These are phyloP conservation scores for Thielaviopsis populi DNA, from an alignment of 2,329 filamentous ascomycete species.

Conservation along the genomic window DNA sequence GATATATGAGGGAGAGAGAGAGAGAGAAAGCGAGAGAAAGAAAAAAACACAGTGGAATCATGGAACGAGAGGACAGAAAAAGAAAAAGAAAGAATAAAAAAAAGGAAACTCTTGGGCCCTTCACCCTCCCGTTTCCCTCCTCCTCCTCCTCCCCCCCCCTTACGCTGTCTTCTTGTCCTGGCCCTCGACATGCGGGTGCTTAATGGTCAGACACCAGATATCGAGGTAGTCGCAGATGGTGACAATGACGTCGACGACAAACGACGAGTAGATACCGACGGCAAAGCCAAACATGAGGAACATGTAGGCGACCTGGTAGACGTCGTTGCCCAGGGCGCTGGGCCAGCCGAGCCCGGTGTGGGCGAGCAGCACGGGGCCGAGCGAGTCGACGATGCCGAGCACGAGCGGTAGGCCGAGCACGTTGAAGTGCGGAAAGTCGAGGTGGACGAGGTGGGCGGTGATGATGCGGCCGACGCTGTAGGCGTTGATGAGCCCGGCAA, in stretches of 20 bases:
- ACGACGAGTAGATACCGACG: conserved; percentile 88
- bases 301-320: conserved; percentile 85
- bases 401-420: conserved; percentile 64
- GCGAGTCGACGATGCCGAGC: conserved; percentile 63
- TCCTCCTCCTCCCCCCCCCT: neutral
- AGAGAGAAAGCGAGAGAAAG: no score
- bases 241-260: conserved; percentile 92
- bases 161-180: conserved; percentile 29
- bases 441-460: conserved; percentile 77
- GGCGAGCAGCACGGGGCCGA: conserved; percentile 53
- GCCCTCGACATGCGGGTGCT: conserved; percentile 51
- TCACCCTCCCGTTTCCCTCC: no score
- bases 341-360: conserved; percentile 56
- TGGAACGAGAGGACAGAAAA: no score
- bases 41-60: no score
- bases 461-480: conserved; percentile 95
- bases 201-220: conserved; percentile 97
- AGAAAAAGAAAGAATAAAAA: neutral
- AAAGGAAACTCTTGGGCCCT: no score
- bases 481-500: conserved; percentile 78
- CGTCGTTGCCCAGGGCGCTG: conserved; percentile 54
- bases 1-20: no score
- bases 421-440: conserved; percentile 81
- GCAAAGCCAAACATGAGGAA: conserved; percentile 76
- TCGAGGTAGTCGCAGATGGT: conserved; percentile 97